Conservation (phyloP, 345 rosid species). For the Gossypium mustelinum region DNA sequence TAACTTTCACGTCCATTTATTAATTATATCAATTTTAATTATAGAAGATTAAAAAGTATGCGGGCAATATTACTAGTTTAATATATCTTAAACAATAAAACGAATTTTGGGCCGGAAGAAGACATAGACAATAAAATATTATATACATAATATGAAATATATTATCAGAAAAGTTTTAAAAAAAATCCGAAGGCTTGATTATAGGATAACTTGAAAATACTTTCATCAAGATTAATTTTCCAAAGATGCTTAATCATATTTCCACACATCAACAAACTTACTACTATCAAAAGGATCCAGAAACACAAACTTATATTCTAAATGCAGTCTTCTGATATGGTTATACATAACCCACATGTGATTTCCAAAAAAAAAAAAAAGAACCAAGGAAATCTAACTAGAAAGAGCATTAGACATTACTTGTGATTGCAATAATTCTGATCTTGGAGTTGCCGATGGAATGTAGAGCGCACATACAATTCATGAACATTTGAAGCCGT, state of each 20-base stretch:
- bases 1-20: too few relatives aligned
- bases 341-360: background rate
- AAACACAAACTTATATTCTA: background rate
- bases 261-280: constrained; percentile 23
- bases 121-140: too few relatives aligned
- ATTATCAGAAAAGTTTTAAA: too few relatives aligned
- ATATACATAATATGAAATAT: too few relatives aligned
- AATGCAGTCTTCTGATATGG: background rate
- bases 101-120: too few relatives aligned
- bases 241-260: background rate
- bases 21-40: too few relatives aligned
- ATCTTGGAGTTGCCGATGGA: background rate
- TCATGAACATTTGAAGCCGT: constrained; percentile 35
- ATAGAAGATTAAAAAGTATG: too few relatives aligned
- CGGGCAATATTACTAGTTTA: too few relatives aligned
- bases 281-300: background rate
- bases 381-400: background rate
- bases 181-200: too few relatives aligned
- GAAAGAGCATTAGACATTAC: background rate
- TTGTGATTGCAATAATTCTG: background rate
- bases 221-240: background rate
- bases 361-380: background rate
- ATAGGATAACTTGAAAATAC: background rate
- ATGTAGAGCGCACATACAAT: background rate
- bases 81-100: too few relatives aligned